Evolutionary conservation across 78 protist species (phyloP), one percentile per base, ranked within the genome.

Genomic region (Ministeria vibrans): DNA sequence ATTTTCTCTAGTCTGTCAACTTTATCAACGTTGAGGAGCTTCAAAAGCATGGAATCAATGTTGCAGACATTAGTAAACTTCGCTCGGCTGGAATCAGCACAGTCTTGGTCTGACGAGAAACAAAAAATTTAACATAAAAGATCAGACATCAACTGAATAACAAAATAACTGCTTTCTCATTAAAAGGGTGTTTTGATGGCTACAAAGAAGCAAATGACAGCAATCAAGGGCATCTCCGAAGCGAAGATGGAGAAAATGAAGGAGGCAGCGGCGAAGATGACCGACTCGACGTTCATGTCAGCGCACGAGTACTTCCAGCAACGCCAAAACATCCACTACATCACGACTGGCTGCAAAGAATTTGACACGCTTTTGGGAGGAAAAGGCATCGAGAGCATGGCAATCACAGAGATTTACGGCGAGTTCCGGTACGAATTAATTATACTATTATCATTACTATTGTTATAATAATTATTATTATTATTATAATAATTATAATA

Each of bases 321-420:
- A 18, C 78, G 86, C 22, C 70, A 87, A 49, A 83, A 92, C 27
- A 70, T 94, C 71, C 25, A 94, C 69, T 74, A 78, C 20, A 61
- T 97, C 30, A 79, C 96, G 5, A 95, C 99, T 0, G 99, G 99
- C 39, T 55, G 86, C 38, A 87, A 82, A 30, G 97, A 94, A 68
- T 78, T 97, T 6, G 96, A 96, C 84, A 82, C 53, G 63, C 72
- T 98, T 32, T 71, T 23, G 11, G 59, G 22, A 6, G 70, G 30
- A 42, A 99, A 99, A 41, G 99, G 99, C n/a, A 68, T 96, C 53
- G 99, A 97, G 85, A 90, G 98, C 15, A 97, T 95, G 4, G 83
- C 93, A 36, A 94, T 97, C 75, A 98, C 99, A n/a, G 99, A 98
- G 82, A 75, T 97, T 15, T 96, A 94, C 83, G 99, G 99, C 38